Conservation (phyloP, 495 filamentous ascomycete genomes). For the Penicillium coprophilum region DNA sequence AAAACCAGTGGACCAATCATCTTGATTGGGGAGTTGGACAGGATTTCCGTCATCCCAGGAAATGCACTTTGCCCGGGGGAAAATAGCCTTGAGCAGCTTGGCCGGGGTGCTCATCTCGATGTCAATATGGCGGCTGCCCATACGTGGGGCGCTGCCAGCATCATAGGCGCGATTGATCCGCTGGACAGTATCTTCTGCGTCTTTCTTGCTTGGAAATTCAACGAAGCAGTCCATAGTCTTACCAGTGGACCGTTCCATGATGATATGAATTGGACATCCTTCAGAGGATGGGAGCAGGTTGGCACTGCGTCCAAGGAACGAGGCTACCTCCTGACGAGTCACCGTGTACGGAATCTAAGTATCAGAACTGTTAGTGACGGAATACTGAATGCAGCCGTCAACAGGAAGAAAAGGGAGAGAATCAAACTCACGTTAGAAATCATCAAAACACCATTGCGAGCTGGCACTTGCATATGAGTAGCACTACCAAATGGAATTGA, state of each 20-base stretch:
- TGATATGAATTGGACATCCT: slow-evolving; percentile 70
- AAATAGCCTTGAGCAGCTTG: slow-evolving; percentile 63
- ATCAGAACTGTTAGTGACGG: background rate
- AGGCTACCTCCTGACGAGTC: slow-evolving; percentile 64
- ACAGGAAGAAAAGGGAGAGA: background rate
- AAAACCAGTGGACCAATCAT: slow-evolving; percentile 65
- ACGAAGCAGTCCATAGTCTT: slow-evolving; percentile 79
- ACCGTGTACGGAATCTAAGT: slow-evolving; percentile 66
- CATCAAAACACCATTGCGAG: slow-evolving; percentile 45
- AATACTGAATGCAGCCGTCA: background rate
- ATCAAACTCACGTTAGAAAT: slow-evolving; percentile 47
- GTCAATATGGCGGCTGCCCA: slow-evolving; percentile 66
- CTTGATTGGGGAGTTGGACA: slow-evolving; percentile 35
- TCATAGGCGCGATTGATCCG: slow-evolving; percentile 44
- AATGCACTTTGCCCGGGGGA: slow-evolving; percentile 65
- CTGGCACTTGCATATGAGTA: slow-evolving; percentile 15
- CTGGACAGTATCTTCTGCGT: slow-evolving; percentile 50
- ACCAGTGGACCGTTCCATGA: slow-evolving; percentile 75
- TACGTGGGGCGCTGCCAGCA: slow-evolving; percentile 48
- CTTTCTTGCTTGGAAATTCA: slow-evolving; percentile 57
- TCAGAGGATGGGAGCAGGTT: slow-evolving; percentile 20
- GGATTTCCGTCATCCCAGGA: slow-evolving; percentile 56
- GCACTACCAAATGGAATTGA: slow-evolving; percentile 16
- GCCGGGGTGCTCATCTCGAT: slow-evolving; percentile 60
- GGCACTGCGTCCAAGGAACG: slow-evolving; percentile 68